Conservation (phyloP, 2,329 filamentous ascomycete genomes). For the Lasiodiplodia theobromae region DNA sequence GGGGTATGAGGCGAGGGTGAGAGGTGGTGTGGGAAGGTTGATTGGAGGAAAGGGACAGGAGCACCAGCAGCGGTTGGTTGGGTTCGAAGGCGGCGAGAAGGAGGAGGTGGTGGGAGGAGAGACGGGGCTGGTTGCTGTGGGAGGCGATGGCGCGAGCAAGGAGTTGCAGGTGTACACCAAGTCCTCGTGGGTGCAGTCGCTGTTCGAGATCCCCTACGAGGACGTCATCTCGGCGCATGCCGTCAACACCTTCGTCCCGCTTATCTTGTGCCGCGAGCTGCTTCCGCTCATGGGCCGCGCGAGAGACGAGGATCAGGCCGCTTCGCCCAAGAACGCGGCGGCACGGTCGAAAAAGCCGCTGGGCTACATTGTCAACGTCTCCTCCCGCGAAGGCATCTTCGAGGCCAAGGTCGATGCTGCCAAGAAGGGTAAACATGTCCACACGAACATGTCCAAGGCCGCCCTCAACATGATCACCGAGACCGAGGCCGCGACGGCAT, state of each 20-base stretch:
- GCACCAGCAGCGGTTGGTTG: background rate
- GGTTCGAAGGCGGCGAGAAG: background rate
- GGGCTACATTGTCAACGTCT: constrained; percentile 45
- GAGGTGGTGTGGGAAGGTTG: background rate
- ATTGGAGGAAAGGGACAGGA: background rate
- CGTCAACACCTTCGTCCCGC: constrained; percentile 49
- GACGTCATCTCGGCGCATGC: constrained; percentile 49
- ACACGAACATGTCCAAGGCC: constrained; percentile 50
- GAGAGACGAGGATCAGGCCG: background rate
- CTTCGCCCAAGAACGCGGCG: background rate
- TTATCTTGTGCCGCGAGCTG: constrained; percentile 49
- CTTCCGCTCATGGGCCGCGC: constrained; percentile 39
- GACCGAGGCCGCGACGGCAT: constrained; percentile 44
- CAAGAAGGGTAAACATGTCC: background rate
- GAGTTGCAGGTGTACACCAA: constrained; percentile 21
- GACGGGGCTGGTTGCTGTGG: background rate
- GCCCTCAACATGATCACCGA: constrained; percentile 53
- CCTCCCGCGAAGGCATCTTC: constrained; percentile 48
- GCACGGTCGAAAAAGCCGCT: constrained; percentile 1
- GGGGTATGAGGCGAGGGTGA: background rate
- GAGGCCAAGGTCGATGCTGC: constrained; percentile 33
- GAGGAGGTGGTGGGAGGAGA: background rate
- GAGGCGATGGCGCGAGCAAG: background rate
- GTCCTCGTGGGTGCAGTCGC: constrained; percentile 47
- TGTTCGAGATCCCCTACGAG: constrained; percentile 50